phyloP scores from a whole-genome alignment of 768 basidiomycete genomes.

The Tubosaeta sp. region DNA sequence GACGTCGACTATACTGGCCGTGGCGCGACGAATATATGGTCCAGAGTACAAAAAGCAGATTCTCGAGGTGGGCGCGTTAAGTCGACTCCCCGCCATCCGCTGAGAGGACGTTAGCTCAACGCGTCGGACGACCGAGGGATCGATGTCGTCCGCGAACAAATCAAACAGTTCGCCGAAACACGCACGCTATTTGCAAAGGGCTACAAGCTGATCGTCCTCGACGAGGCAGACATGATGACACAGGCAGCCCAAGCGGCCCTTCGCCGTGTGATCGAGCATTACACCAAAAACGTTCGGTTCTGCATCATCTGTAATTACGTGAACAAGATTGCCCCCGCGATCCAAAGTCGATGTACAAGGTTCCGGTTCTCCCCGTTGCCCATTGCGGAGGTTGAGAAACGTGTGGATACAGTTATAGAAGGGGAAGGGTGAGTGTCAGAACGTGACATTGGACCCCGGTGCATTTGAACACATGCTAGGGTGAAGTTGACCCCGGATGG shows the following conservation, averaged over 20 bases:
- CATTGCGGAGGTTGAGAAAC: conserved; percentile 77
- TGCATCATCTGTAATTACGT: conserved; percentile 99
- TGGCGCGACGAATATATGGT: conserved; percentile 93
- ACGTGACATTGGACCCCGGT: not conserved
- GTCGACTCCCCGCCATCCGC: not conserved
- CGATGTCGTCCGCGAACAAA: conserved; percentile 97
- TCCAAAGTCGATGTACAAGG: conserved; percentile 96
- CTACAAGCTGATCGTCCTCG: conserved; percentile 96
- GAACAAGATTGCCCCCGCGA: conserved; percentile 97
- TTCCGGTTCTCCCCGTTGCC: conserved; percentile 96
- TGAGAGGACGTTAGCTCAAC: conserved; percentile 62
- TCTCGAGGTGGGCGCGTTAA: conserved; percentile 62
- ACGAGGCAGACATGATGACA: conserved; percentile 99
- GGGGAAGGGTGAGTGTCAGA: conserved; percentile 64
- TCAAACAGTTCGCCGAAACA: conserved; percentile 97
- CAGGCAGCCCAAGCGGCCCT: conserved; percentile 95
- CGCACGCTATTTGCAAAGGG: conserved; percentile 88
- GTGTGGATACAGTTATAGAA: conserved; percentile 73
- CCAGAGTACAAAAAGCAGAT: conserved; percentile 84
- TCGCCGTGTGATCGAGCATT: conserved; percentile 96
- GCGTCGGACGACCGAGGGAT: conserved; percentile 98
- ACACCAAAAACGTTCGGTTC: conserved; percentile 97
- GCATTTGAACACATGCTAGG: conserved; percentile 37
- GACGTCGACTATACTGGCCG: conserved; percentile 94
- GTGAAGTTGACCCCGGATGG: conserved; percentile 86